Base-by-base conservation (phyloP, 305 asterid genomes). In the Fraxinus baroniana region DNA sequence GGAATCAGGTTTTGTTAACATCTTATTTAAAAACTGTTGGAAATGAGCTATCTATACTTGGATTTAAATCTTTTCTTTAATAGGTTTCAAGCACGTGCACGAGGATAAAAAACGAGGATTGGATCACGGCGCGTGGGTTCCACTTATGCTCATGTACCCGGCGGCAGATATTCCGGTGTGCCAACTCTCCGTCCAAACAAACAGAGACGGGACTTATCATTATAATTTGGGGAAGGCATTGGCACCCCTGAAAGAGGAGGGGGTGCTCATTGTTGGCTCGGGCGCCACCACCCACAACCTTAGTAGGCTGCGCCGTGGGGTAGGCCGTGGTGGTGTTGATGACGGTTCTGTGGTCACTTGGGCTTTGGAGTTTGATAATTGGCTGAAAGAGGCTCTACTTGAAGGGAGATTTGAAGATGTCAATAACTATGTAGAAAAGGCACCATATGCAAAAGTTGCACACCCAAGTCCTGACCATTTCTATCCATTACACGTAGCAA, bases 51-150 rank as follows among this genome's bases (percentile, higher is more conserved):
- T 13, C 1, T 55, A n/a, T n/a, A 1, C 18, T 17, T n/a, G 8
- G 71, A 20, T 62, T 62, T 5, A 15, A 49, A 64, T 64, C 73
- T 64, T 3, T 5, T 26, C 73, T 24, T 64, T 26, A 64, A 24
- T 93, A 35, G 98, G 95, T 4, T 87, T 92, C 85, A 79, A 82
- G 32, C 52, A 80, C 32, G 98, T 92, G 72, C 64, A 82, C 68
- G 88, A 87, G 75, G 97, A 91, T 79, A 85, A 81, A 41, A 87
- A 87, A 8, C 97, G 98, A 18, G 98, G 98, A 62, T 78, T 94
- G 84, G 98, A 94, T 81, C 98, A 94, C 81, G 98, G 98, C 76
- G 98, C 98, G 78, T 92, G 98, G 98, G 94, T 92, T 10, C 98
- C 98, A 2, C 92, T 94, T 7, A 92, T 94, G 97, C 92, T 94